A percentile compares a stretch with the other conserved stretches of the same genome.
Conservation (phyloP, 1,284 basidiomycete genomes). For the Naganishia cerealis region DNA sequence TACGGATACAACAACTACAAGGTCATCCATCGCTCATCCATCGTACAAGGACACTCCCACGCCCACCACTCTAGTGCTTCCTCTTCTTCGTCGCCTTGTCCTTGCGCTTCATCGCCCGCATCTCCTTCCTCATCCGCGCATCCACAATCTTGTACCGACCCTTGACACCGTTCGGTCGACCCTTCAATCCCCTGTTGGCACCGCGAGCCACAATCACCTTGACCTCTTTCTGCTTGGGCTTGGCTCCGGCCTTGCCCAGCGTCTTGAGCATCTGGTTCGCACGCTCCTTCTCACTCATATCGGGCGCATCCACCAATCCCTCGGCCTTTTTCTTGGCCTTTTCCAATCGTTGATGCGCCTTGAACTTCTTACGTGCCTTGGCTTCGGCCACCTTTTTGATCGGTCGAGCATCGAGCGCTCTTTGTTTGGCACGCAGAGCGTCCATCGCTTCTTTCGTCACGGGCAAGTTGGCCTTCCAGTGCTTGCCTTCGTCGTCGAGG, state of each 20-base stretch:
- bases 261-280: constrained; percentile 89
- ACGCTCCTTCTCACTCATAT: constrained; percentile 92
- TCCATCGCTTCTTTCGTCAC: constrained; percentile 93
- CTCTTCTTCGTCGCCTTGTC: constrained; percentile 35
- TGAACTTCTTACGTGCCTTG: constrained; percentile 94
- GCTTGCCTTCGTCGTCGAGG: constrained; percentile 90
- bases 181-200: constrained; percentile 82
- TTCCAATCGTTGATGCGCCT: constrained; percentile 78
- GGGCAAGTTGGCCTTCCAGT: constrained; percentile 92
- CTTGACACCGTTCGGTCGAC: constrained; percentile 93
- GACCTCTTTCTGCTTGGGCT: constrained; percentile 66
- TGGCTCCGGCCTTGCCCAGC: constrained; percentile 73
- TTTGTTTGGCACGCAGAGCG: constrained; percentile 82
- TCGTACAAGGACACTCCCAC: not conserved
- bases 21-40: constrained; percentile 1
- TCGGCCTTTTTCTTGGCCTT: constrained; percentile 97
- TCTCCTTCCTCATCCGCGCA: constrained; percentile 48
- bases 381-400: constrained; percentile 99
- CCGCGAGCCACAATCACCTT: constrained; percentile 93
- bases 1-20: constrained; percentile 9
- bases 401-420: constrained; percentile 90
- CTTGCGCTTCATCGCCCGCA: constrained; percentile 34
- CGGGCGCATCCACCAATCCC: constrained; percentile 82
- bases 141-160: constrained; percentile 92
- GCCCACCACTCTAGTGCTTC: constrained; percentile 25